These are phyloP conservation scores for Achaetomium macrosporum DNA, from an alignment of 2,329 filamentous ascomycete genomes.

Conservation along the genomic window DNA sequence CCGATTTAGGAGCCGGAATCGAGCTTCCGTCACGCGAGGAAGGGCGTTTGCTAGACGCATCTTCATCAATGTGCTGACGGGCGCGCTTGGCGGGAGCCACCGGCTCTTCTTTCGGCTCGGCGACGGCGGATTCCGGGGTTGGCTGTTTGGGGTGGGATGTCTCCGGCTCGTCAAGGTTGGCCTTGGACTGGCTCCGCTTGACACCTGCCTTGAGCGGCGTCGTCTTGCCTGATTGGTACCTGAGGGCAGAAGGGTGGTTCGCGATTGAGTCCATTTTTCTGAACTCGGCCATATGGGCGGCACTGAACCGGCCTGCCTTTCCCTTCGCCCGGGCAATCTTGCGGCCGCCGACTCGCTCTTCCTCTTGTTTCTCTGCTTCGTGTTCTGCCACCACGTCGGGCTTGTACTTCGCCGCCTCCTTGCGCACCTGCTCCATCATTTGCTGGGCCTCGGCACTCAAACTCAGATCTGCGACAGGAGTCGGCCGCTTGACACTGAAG, in stretches of 20 bases:
- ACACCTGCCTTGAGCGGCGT: slow-evolving; percentile 45
- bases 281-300: slow-evolving; percentile 80
- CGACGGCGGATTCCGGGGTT: slow-evolving; percentile 27
- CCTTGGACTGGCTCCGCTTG: slow-evolving; percentile 48
- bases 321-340: slow-evolving; percentile 77
- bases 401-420: slow-evolving; percentile 66
- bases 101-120: slow-evolving; percentile 30
- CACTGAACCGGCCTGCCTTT: slow-evolving; percentile 73
- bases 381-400: slow-evolving; percentile 58
- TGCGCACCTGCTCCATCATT: slow-evolving; percentile 63
- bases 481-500: slow-evolving; percentile 53
- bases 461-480: slow-evolving; percentile 37
- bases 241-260: slow-evolving; percentile 74
- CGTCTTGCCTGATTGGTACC: slow-evolving; percentile 50
- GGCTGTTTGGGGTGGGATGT: slow-evolving; percentile 27
- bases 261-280: slow-evolving; percentile 98
- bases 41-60: slow-evolving; percentile 61
- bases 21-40: slow-evolving; percentile 46
- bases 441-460: slow-evolving; percentile 57
- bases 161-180: slow-evolving; percentile 51
- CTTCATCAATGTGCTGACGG: slow-evolving; percentile 61
- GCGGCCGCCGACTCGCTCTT: slow-evolving; percentile 45
- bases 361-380: slow-evolving; percentile 47
- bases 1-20: slow-evolving; percentile 45
- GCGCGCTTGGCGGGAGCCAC: slow-evolving; percentile 60